Evolutionary conservation across 768 basidiomycete genomes (phyloP).

Genomic region (Pleurotus platypus): DNA sequence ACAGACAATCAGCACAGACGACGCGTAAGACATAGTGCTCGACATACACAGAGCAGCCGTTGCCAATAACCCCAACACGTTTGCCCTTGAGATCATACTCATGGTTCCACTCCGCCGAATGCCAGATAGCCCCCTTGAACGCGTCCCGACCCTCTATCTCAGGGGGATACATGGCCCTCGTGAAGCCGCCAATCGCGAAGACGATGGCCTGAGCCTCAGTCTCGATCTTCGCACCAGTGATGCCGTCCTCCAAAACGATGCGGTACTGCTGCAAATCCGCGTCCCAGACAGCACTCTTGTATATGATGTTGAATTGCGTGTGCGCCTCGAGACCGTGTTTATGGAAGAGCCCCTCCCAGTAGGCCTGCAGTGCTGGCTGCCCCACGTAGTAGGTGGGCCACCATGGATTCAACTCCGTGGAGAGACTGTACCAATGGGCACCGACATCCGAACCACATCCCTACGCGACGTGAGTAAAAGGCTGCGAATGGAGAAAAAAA

Average conservation of each 20-base stretch:
- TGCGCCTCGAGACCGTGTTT: conserved; percentile 38
- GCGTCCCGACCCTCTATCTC: conserved; percentile 37
- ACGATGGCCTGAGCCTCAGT: conserved; percentile 43
- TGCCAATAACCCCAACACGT: conserved; percentile 58
- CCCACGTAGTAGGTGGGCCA: conserved; percentile 44
- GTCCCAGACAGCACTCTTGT: conserved; percentile 44
- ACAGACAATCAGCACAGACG: conserved; percentile 5
- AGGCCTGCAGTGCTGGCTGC: conserved; percentile 48
- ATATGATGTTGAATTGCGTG: conserved; percentile 38
- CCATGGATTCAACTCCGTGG: conserved; percentile 48
- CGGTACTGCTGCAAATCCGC: conserved; percentile 36
- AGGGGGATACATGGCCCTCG: conserved; percentile 40
- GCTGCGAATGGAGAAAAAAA: background rate
- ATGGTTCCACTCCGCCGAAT: conserved; percentile 54
- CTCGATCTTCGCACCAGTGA: conserved; percentile 29
- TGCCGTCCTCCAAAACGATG: conserved; percentile 31
- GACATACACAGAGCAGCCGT: conserved; percentile 56
- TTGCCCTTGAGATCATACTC: conserved; percentile 49
- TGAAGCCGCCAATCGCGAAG: conserved; percentile 49
- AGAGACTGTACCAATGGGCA: conserved; percentile 53
- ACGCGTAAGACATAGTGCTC: conserved; percentile 8
- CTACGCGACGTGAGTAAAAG: conserved; percentile 15
- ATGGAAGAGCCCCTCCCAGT: conserved; percentile 45
- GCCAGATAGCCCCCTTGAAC: conserved; percentile 50
- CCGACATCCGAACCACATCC: conserved; percentile 58